Conservation (phyloP, 768 basidiomycete genomes). For the Leccinum longicurvipes region DNA sequence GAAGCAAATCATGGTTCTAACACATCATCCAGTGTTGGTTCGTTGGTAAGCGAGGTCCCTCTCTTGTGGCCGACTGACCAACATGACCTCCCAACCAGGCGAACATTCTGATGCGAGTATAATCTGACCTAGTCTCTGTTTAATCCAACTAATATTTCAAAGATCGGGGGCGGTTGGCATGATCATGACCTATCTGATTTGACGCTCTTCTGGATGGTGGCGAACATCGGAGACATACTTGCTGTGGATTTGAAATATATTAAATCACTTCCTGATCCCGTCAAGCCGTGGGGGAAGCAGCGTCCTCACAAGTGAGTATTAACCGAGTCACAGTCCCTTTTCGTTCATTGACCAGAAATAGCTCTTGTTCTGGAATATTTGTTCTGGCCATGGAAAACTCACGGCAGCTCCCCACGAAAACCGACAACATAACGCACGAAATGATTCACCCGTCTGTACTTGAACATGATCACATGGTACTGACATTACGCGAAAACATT, state of each 20-base stretch:
- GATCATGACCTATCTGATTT: constrained; percentile 68
- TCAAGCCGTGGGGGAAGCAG: constrained; percentile 58
- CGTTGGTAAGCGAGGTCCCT: constrained; percentile 41
- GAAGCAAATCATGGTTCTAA: constrained; percentile 4
- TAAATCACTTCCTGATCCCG: constrained; percentile 46
- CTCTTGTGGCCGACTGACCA: neutral
- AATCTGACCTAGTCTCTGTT: neutral
- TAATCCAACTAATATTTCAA: neutral
- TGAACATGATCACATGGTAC: constrained; percentile 37
- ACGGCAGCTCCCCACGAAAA: constrained; percentile 45
- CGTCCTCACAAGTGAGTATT: constrained; percentile 57
- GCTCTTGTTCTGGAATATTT: constrained; percentile 56
- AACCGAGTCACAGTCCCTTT: neutral
- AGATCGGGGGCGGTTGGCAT: constrained; percentile 71
- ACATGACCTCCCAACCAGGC: constrained; percentile 20
- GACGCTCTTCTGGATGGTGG: constrained; percentile 61
- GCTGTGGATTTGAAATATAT: constrained; percentile 57
- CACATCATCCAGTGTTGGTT: constrained; percentile 60
- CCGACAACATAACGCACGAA: constrained; percentile 52
- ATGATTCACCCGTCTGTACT: constrained; percentile 59
- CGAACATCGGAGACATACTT: constrained; percentile 53
- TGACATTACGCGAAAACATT: constrained; percentile 36
- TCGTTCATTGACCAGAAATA: constrained; percentile 21
- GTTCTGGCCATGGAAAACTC: constrained; percentile 40
- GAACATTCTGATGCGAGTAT: constrained; percentile 25